A percentile compares a stretch with the other conserved stretches of the same genome.
Conservation (phyloP, 345 rosid species). For the Pistacia atlantica region DNA sequence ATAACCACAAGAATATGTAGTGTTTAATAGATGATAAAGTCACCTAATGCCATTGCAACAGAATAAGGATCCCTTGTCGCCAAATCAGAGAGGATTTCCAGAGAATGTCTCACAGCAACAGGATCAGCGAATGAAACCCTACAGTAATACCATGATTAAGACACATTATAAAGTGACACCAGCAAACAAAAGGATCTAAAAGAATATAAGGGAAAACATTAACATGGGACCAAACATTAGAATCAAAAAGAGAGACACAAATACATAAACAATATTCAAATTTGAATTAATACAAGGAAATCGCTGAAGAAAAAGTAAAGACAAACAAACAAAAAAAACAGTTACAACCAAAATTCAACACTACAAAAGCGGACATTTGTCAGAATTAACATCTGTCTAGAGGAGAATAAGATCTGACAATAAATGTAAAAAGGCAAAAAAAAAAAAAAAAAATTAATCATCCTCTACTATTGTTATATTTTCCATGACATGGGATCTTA, state of each 20-base stretch:
- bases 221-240: neutral
- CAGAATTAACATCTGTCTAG: neutral
- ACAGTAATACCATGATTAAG: conserved; percentile 20
- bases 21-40: conserved; percentile 10
- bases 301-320: neutral
- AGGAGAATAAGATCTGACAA: neutral
- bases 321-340: neutral
- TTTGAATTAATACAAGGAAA: neutral
- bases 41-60: conserved; percentile 96
- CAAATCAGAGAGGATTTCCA: conserved; percentile 84
- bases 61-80: conserved; percentile 91
- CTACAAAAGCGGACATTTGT: neutral
- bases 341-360: neutral
- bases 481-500: too few relatives aligned
- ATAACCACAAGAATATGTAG: neutral
- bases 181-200: neutral
- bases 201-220: neutral
- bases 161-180: neutral
- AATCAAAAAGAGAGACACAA: neutral
- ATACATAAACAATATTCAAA: neutral
- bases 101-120: conserved; percentile 96
- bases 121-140: conserved; percentile 97
- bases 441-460: too few relatives aligned
- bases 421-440: too few relatives aligned
- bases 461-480: too few relatives aligned